phyloP scores from a whole-genome alignment of 306 rosid species.

The Dryas drummondii region DNA sequence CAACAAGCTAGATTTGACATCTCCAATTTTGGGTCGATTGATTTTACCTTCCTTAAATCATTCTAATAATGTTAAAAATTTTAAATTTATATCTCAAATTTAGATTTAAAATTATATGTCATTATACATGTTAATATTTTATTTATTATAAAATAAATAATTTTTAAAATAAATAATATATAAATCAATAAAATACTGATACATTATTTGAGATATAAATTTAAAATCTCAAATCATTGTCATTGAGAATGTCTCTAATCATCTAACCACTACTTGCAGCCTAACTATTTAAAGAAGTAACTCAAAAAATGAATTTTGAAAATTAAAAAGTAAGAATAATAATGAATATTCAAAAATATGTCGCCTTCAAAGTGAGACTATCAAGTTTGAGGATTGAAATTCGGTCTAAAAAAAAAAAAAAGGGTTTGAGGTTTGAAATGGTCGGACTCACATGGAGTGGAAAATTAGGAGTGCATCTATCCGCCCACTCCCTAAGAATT shows the following conservation, averaged over 20 bases:
- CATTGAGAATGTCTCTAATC: background rate
- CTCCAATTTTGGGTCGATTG: too few species aligned
- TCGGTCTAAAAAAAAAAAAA: too few species aligned
- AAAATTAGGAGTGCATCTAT: background rate
- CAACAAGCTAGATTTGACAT: too few species aligned
- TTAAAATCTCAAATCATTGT: background rate
- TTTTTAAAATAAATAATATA: too few species aligned
- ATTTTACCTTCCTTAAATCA: too few species aligned
- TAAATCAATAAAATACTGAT: too few species aligned
- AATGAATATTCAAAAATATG: constrained; percentile 8
- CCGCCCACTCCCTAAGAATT: constrained; percentile 33
- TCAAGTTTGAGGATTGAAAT: constrained; percentile 14
- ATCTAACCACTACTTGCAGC: background rate
- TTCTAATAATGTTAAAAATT: too few species aligned
- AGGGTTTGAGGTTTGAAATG: constrained; percentile 21
- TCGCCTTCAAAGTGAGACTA: constrained; percentile 26
- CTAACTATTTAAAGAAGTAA: background rate
- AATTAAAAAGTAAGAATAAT: background rate
- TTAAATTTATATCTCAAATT: too few species aligned
- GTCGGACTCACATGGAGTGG: constrained; percentile 46
- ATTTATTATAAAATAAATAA: too few species aligned
- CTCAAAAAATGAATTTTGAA: background rate
- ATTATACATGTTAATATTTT: too few species aligned
- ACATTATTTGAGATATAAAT: too few species aligned
- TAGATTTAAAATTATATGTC: too few species aligned